phyloP scores from a whole-genome alignment of 208 protist genomes.

The Leishmania amazonensis region DNA sequence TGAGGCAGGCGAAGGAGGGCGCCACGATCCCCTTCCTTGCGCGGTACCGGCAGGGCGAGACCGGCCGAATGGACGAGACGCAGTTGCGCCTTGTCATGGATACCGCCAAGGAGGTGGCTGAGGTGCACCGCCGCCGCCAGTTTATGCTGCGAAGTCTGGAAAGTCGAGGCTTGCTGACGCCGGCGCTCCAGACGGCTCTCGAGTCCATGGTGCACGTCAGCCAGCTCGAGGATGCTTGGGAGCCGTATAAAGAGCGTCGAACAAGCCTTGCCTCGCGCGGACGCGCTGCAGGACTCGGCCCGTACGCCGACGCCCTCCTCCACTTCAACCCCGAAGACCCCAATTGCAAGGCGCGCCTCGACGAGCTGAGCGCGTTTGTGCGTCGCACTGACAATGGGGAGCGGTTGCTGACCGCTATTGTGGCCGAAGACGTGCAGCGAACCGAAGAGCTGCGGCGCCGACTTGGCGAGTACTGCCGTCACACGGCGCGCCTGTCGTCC shows the following conservation, averaged over 20 bases:
- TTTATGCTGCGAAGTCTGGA: constrained; percentile 81
- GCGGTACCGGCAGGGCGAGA: constrained; percentile 84
- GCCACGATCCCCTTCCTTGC: constrained; percentile 90
- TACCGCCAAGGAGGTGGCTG: constrained; percentile 63
- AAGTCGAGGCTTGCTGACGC: constrained; percentile 73
- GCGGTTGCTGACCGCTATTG: constrained; percentile 54
- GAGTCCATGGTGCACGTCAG: constrained; percentile 62
- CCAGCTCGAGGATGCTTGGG: constrained; percentile 85
- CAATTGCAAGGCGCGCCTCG: constrained; percentile 29
- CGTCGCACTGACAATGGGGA: constrained; percentile 46
- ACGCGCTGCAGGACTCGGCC: constrained; percentile 73
- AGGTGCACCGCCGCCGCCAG: constrained; percentile 72
- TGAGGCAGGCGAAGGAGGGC: constrained; percentile 66
- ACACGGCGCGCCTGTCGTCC: constrained; percentile 37
- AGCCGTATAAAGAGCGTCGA: constrained; percentile 81
- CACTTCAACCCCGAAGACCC: constrained; percentile 20
- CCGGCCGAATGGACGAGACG: constrained; percentile 69
- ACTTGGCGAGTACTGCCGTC: constrained; percentile 45
- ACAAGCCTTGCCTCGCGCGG: constrained; percentile 74
- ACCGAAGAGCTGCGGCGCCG: constrained; percentile 45
- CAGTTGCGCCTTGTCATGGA: constrained; percentile 64
- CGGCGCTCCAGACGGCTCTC: constrained; percentile 43
- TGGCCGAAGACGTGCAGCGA: constrained; percentile 76
- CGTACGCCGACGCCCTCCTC: constrained; percentile 49
- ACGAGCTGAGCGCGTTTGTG: constrained; percentile 28